These are phyloP conservation scores for Symbiodinium natans DNA, from an alignment of 73 alveolate species.

Conservation along the genomic window DNA sequence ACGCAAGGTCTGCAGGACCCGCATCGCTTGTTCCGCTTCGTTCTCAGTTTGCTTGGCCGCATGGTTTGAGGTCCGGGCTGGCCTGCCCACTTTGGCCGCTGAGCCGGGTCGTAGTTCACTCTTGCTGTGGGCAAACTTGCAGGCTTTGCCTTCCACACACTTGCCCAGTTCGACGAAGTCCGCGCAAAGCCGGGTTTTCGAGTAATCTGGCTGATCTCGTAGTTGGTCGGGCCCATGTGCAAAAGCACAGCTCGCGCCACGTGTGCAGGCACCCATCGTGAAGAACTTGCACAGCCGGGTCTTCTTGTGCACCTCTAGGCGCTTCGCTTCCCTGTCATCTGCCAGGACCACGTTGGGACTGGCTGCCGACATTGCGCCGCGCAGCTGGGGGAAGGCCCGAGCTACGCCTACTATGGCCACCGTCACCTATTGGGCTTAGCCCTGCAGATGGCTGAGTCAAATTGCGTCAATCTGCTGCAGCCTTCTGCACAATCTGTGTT, in stretches of 20 bases:
- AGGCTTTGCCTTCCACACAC: background rate
- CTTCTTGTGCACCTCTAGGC: background rate
- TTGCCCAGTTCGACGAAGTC: slow-evolving; percentile 58
- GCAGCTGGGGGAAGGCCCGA: background rate
- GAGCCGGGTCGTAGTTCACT: slow-evolving; percentile 10
- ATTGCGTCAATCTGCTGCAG: too few relatives aligned
- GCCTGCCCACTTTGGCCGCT: slow-evolving; percentile 18
- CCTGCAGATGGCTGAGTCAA: too few relatives aligned
- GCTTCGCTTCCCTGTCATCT: background rate
- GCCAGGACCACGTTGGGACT: background rate
- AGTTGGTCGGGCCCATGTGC: slow-evolving; percentile 42
- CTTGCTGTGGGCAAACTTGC: slow-evolving; percentile 22
- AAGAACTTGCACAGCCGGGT: slow-evolving; percentile 61
- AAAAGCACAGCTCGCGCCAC: slow-evolving; percentile 37
- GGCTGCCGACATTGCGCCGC: background rate
- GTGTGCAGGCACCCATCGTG: slow-evolving; percentile 52
- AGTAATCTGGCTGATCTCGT: slow-evolving; percentile 56
- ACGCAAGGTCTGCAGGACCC: slow-evolving; percentile 25
- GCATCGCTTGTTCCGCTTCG: background rate
- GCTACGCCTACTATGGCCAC: too few relatives aligned
- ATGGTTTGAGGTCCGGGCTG: background rate
- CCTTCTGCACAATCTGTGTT: too few relatives aligned
- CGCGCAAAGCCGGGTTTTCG: slow-evolving; percentile 71
- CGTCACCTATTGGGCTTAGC: too few relatives aligned
- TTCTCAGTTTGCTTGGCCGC: background rate